Base-by-base conservation (phyloP, 2,329 filamentous ascomycete genomes). In the Penicillium sp. region DNA sequence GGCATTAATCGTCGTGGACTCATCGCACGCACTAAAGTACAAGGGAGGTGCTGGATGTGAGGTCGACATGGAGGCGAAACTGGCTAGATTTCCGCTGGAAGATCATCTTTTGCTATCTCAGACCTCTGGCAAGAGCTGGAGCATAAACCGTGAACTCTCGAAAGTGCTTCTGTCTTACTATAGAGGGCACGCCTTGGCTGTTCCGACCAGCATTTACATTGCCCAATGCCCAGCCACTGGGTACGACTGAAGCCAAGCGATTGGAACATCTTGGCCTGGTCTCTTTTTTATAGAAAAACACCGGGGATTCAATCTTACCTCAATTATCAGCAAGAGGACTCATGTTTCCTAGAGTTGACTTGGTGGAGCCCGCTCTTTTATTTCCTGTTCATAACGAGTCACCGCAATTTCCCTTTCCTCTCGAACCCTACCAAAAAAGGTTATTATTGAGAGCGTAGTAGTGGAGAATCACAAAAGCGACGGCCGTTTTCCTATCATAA, bases 401-500 rank as follows among this genome's bases (percentile, higher is more conserved):
- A 35, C 25, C 38, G 35, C 10, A 22, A 35, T 17, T 34, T 38
- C 17, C 5, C 34, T 14, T 4, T 28, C 28, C 47, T 35, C 47
- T 35, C n/a, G 35, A n/a, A 8, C 31, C 10, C 42, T 47, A 15
- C 53, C 42, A 34, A 28, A 28, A 38, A 25, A 35, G 20, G 41
- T 28, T 47, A 20, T 35, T 22, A 20, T 47, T 47, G 43, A 47
- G 42, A 34, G 45, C 31, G 28, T n/a, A 49, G 5, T 35, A 49
- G 47, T 22, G 43, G 42, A 39, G 37, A 42, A 35, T 47, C 34
- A 31, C 35, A 48, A 42, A 39, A 52, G 20, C 14, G 35, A 38
- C 3, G 5, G 35, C 62, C 60, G 62, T 64, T 64, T 59, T 55
- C 38, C 60, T 63, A 58, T 63, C 63, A 63, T 54, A 55, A 49